phyloP scores from a whole-genome alignment of 73 alveolate species.

The Durusdinium trenchii region DNA sequence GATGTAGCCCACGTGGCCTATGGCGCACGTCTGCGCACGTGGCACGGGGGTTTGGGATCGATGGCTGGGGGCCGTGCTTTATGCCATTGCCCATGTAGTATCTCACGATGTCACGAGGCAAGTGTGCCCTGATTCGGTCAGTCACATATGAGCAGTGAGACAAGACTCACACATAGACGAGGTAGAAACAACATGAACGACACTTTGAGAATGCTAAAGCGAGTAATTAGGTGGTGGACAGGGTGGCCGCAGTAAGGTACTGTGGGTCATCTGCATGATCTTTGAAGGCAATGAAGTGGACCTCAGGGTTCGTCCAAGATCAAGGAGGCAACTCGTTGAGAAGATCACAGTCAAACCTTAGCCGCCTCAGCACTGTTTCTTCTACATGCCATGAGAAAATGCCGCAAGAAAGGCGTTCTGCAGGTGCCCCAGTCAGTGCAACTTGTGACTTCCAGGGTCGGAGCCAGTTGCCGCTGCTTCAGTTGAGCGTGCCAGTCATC shows the following conservation, averaged over 20 bases:
- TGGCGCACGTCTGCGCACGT: neutral
- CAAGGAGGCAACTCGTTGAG: neutral
- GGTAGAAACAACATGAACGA: too few species aligned
- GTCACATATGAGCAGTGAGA: too few species aligned
- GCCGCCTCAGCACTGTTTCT: too few species aligned
- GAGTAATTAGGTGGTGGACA: neutral
- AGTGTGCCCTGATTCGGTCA: constrained; percentile 24
- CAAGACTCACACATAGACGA: neutral
- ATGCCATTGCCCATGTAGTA: constrained; percentile 89
- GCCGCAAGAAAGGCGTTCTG: too few species aligned
- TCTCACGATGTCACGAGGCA: constrained; percentile 71
- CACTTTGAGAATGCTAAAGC: neutral
- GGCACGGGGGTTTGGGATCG: neutral
- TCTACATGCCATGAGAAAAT: too few species aligned
- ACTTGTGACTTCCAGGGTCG: neutral
- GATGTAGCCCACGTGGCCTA: constrained; percentile 72
- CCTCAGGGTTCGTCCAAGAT: neutral
- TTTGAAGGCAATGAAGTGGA: constrained; percentile 88
- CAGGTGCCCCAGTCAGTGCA: too few species aligned
- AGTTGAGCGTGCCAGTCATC: constrained; percentile 10
- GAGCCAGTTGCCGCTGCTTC: constrained; percentile 15
- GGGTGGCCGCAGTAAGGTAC: constrained; percentile 81
- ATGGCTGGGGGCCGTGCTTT: constrained; percentile 36
- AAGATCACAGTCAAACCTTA: too few species aligned
- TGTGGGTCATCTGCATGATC: constrained; percentile 92